Evolutionary conservation across 257 asterid genomes (phyloP), one percentile per base, ranked within the genome.

Genomic region (Misopates orontium): DNA sequence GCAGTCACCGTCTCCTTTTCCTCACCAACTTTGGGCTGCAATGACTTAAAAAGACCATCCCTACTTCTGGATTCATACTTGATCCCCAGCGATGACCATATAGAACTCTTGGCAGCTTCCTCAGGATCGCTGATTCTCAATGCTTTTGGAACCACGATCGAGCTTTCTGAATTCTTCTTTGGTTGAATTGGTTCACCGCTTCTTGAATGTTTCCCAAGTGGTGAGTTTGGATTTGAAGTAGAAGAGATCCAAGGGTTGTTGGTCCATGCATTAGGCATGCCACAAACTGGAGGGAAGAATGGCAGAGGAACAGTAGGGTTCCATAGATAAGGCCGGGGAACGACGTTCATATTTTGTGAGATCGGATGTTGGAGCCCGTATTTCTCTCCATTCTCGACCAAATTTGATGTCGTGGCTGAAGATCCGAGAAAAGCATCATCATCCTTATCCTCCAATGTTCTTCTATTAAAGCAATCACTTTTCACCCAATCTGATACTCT

Each of bases 61-160:
- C 86, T 78, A 44, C 69, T 68, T 28, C 68, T 55, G 1, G 80
- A 71, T 21, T 84, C 82, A 7, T 78, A 74, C 75, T 89, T 78
- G 62, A 91, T 89, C 71, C 98, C 98, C 0, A 91, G 77, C 0
- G 96, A 79, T 55, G 81, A 72, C 98, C 95, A 91, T 81, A 88
- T 88, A 0, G 95, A 86, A 66, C 96, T 91, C 82, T 79, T 91
- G 10, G 92, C 95, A 8, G 95, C 95, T 74, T 91, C 98, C 56
- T 84, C 90, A 1, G 90, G 96, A 71, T 91, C 95, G 66, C 84
- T 90, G 18, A 85, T 82, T 75, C 98, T 81, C 86, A 89, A 78
- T 0, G 90, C 85, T 67, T 86, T 88, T 0, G 98, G 95, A 47
- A 87, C 76, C 55, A 91, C 67, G 20, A 86, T 71, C n/a, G 87